phyloP scores from a whole-genome alignment of 495 filamentous ascomycete genomes.

The Podospora fimiseda region DNA sequence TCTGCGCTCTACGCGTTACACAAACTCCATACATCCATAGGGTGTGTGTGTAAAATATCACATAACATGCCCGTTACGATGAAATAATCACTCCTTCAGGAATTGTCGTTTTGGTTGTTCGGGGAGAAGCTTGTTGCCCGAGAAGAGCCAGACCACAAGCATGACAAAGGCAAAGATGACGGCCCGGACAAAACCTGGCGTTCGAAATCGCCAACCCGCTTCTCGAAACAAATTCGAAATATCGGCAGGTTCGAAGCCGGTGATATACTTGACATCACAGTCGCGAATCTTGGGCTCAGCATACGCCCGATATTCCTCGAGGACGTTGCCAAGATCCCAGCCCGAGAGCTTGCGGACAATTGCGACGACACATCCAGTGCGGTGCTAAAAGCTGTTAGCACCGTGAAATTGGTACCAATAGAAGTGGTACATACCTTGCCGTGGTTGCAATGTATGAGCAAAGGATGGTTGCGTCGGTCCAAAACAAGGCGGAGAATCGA shows the following conservation, averaged over 20 bases:
- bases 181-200: slow-evolving; percentile 20
- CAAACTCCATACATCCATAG: background rate
- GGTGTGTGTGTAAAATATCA: background rate
- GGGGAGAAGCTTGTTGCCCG: slow-evolving; percentile 13
- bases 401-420: background rate
- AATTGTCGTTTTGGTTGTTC: slow-evolving; percentile 4
- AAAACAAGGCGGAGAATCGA: slow-evolving; percentile 58
- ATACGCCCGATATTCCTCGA: slow-evolving; percentile 62
- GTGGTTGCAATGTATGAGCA: slow-evolving; percentile 85
- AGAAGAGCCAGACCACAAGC: slow-evolving; percentile 23
- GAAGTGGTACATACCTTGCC: slow-evolving; percentile 53
- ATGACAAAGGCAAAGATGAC: slow-evolving; percentile 21
- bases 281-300: slow-evolving; percentile 58
- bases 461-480: slow-evolving; percentile 60
- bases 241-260: slow-evolving; percentile 29
- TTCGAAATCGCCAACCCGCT: slow-evolving; percentile 9
- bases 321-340: slow-evolving; percentile 49
- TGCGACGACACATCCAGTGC: slow-evolving; percentile 74
- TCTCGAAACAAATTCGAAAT: slow-evolving; percentile 23
- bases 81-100: background rate
- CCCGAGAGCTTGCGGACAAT: slow-evolving; percentile 60
- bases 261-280: slow-evolving; percentile 46
- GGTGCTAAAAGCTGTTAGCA: slow-evolving; percentile 50
- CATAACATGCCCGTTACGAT: background rate
- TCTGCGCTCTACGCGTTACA: slow-evolving; percentile 1